Percentiles rank a stretch among this genome's conserved stretches.
phyloP scores from a whole-genome alignment of 441 rosid species.

The Bocquillonia castaneifolia region DNA sequence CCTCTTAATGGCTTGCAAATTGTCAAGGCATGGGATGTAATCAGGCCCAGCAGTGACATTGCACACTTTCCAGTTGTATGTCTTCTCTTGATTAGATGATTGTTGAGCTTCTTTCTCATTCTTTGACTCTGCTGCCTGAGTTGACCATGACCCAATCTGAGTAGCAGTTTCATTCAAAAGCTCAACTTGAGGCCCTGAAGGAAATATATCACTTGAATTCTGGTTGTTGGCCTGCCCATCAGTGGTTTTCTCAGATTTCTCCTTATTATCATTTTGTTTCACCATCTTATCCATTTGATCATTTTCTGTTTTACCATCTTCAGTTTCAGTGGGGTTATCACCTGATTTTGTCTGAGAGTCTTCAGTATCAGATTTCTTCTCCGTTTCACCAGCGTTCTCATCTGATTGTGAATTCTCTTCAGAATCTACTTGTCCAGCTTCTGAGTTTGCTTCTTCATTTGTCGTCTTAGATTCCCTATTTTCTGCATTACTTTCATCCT shows the following conservation, averaged over 20 bases:
- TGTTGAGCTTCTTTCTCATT: conserved; percentile 69
- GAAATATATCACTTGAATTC: conserved; percentile 47
- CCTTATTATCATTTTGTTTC: conserved; percentile 37
- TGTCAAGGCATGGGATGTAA: conserved; percentile 95
- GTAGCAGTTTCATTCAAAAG: conserved; percentile 64
- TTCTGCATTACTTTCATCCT: conserved; percentile 9
- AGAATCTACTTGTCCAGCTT: conserved; percentile 39
- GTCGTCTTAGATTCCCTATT: conserved; percentile 34
- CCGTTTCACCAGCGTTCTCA: conserved; percentile 31
- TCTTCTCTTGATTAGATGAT: conserved; percentile 38
- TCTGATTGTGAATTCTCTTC: conserved; percentile 31
- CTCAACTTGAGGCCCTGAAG: conserved; percentile 77
- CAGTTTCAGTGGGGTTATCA: conserved; percentile 30
- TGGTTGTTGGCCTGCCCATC: conserved; percentile 41
- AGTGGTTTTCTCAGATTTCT: conserved; percentile 32
- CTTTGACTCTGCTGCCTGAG: conserved; percentile 84
- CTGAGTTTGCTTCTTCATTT: conserved; percentile 33
- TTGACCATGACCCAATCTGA: conserved; percentile 71
- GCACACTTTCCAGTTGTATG: conserved; percentile 71
- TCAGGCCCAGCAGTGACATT: conserved; percentile 82
- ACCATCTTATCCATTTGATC: conserved; percentile 38
- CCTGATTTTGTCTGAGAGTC: conserved; percentile 31
- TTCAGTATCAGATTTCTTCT: conserved; percentile 34
- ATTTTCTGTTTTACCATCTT: conserved; percentile 36
- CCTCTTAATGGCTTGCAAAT: conserved; percentile 61